Evolutionary conservation across 78 protist genomes (phyloP).

Genomic region (Cavenderia fasciculata): DNA sequence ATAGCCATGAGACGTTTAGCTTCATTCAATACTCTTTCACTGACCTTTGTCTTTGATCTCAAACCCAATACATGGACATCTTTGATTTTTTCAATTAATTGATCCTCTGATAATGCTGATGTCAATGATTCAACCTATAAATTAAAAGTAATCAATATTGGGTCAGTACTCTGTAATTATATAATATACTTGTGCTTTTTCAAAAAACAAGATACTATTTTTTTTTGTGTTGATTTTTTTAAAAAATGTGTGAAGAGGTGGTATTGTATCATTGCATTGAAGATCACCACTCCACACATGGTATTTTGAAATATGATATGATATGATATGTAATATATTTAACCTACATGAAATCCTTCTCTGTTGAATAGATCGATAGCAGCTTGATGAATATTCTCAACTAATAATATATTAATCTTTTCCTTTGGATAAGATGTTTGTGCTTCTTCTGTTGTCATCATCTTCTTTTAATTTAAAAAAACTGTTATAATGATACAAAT

Average conservation of each 20-base stretch:
- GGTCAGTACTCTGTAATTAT: no score
- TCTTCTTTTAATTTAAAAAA: no score
- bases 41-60: conserved; percentile 88
- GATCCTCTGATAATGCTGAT: conserved; percentile 77
- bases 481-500: no score
- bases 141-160: no score
- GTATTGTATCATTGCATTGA: no score
- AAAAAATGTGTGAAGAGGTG: not conserved
- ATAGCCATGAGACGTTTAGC: conserved; percentile 86
- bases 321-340: not conserved
- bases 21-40: conserved; percentile 68
- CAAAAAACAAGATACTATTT: no score
- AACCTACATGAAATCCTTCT: conserved; percentile 81
- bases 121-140: conserved; percentile 68
- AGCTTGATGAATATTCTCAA: conserved; percentile 86
- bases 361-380: conserved; percentile 78
- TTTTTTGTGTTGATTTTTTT: no score
- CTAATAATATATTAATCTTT: conserved; percentile 85
- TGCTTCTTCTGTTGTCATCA: no score
- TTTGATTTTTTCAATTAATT: conserved; percentile 82
- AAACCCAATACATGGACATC: conserved; percentile 91
- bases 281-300: no score
- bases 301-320: no score
- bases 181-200: no score
- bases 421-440: conserved; percentile 69